A percentile compares a stretch with the other conserved stretches of the same genome.
Evolutionary conservation across 306 rosid species (phyloP).

Genomic region (Citrullus colocynthis): DNA sequence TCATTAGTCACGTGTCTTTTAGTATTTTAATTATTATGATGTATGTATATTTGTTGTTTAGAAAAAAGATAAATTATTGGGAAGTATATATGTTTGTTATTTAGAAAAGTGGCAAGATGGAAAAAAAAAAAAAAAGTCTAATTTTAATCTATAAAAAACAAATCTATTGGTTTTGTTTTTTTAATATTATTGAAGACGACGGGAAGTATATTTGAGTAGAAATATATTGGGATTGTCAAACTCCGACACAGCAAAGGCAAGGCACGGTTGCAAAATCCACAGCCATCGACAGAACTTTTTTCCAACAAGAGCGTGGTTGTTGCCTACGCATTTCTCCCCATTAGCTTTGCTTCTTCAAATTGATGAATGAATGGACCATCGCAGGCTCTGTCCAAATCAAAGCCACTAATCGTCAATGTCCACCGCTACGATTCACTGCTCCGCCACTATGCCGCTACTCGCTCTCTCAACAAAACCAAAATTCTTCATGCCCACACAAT

Average conservation of each 20-base stretch:
- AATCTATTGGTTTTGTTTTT: too few relatives aligned
- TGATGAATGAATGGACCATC: constrained; percentile 29
- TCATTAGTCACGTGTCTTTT: too few relatives aligned
- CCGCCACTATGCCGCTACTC: constrained; percentile 28
- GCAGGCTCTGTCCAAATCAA: constrained; percentile 20
- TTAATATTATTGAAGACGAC: too few relatives aligned
- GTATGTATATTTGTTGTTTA: too few relatives aligned
- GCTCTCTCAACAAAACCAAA: constrained; percentile 42
- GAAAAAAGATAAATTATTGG: too few relatives aligned
- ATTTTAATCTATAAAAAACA: too few relatives aligned
- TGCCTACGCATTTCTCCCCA: neutral
- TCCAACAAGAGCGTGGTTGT: neutral
- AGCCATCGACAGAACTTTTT: neutral
- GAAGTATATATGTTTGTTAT: too few relatives aligned
- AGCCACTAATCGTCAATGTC: constrained; percentile 4
- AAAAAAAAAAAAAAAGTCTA: too few relatives aligned
- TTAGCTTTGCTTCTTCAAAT: neutral
- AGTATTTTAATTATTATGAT: too few relatives aligned
- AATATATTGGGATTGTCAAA: neutral
- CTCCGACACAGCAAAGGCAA: neutral
- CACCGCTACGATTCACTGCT: constrained; percentile 23
- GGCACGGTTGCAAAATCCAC: neutral
- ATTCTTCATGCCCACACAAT: constrained; percentile 43
- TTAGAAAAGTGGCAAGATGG: too few relatives aligned
- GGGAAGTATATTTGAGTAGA: too few relatives aligned